phyloP scores from a whole-genome alignment of 2,329 filamentous ascomycete genomes.

The Rutstroemia sp. region DNA sequence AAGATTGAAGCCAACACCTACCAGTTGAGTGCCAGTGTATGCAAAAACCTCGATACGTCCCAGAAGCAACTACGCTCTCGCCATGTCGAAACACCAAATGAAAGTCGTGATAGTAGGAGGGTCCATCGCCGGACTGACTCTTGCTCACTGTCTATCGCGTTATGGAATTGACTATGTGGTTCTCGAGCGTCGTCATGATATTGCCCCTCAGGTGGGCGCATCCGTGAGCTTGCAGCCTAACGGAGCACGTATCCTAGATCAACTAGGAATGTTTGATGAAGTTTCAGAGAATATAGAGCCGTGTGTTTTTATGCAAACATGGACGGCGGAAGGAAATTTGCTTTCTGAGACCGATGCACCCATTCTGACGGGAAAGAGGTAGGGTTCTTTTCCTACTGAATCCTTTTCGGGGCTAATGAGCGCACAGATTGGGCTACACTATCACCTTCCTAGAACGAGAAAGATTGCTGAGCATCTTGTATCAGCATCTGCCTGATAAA shows the following conservation, averaged over 20 bases:
- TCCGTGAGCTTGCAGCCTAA: slow-evolving; percentile 30
- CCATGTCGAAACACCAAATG: slow-evolving; percentile 9
- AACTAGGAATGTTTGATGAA: slow-evolving; percentile 35
- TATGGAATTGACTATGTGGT: slow-evolving; percentile 20
- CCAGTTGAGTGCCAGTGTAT: no score
- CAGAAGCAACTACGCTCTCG: no score
- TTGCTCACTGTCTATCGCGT: slow-evolving; percentile 18
- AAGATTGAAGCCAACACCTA: no score
- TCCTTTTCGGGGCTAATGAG: not conserved
- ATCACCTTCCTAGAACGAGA: slow-evolving; percentile 15
- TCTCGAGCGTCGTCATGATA: slow-evolving; percentile 17
- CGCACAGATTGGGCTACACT: slow-evolving; percentile 16
- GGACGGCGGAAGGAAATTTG: slow-evolving; percentile 12
- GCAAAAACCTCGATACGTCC: no score
- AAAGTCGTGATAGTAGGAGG: slow-evolving; percentile 21
- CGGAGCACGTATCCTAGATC: slow-evolving; percentile 41
- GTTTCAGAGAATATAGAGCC: slow-evolving; percentile 13
- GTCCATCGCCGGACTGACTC: slow-evolving; percentile 17
- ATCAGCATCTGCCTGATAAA: slow-evolving; percentile 17
- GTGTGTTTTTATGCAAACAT: slow-evolving; percentile 7
- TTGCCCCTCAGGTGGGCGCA: slow-evolving; percentile 18
- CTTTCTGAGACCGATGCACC: slow-evolving; percentile 12
- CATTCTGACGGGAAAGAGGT: slow-evolving; percentile 15
- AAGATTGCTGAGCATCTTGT: slow-evolving; percentile 16
- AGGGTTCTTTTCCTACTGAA: not conserved